phyloP scores from a whole-genome alignment of 768 basidiomycete genomes.

The Fibroporia radiculosa region DNA sequence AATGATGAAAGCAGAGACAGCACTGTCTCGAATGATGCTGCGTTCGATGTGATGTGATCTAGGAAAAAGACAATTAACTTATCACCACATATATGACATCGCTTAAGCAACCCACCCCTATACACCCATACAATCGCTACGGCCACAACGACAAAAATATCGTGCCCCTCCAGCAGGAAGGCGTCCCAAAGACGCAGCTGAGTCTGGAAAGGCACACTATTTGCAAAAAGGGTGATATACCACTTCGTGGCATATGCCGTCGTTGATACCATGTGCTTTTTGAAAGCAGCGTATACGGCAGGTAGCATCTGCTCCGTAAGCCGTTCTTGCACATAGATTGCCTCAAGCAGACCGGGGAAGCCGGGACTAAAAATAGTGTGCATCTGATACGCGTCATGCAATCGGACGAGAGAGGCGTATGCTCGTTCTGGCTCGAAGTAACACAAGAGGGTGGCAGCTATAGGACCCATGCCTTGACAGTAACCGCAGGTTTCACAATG shows the following conservation, averaged over 20 bases:
- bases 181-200: conserved; percentile 95
- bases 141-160: conserved; percentile 79
- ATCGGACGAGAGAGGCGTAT: conserved; percentile 75
- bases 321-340: conserved; percentile 94
- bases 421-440: conserved; percentile 89
- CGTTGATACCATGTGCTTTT: conserved; percentile 83
- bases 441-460: conserved; percentile 89
- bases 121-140: conserved; percentile 90
- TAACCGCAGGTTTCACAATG: conserved; percentile 86
- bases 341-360: conserved; percentile 91
- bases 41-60: conserved; percentile 78
- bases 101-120: conserved; percentile 48
- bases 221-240: conserved; percentile 98
- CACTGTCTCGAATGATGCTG: conserved; percentile 86
- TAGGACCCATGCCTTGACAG: conserved; percentile 98
- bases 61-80: conserved; percentile 4
- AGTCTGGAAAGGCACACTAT: conserved; percentile 91
- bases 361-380: conserved; percentile 88
- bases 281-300: conserved; percentile 77
- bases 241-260: conserved; percentile 97
- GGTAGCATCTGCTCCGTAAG: conserved; percentile 86
- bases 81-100: neutral
- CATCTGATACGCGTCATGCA: conserved; percentile 85
- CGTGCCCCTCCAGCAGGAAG: conserved; percentile 84
- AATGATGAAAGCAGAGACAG: conserved; percentile 88